Evolutionary conservation across 1,284 basidiomycete species (phyloP).

Genomic region (Puccinia horiana): DNA sequence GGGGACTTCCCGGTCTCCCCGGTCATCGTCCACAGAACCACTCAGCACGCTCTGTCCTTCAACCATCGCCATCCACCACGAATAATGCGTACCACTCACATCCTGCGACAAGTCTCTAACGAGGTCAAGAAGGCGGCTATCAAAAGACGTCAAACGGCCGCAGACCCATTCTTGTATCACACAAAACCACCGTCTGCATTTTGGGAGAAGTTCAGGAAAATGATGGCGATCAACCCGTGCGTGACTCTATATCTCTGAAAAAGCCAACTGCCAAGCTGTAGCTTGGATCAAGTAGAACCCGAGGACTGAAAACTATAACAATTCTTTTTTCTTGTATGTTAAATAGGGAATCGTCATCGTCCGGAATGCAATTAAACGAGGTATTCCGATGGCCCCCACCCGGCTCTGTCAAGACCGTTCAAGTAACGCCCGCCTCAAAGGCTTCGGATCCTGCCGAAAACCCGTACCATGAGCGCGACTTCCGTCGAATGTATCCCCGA

Average conservation of each 20-base stretch:
- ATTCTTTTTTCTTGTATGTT: not conserved
- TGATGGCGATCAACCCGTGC: conserved; percentile 41
- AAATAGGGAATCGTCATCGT: conserved; percentile 32
- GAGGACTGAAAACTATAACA: not conserved
- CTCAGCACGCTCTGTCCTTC: too few species aligned
- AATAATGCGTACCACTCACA: conserved; percentile 15
- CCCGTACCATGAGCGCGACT: conserved; percentile 43
- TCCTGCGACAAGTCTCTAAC: conserved; percentile 19
- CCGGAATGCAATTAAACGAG: conserved; percentile 35
- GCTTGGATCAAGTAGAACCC: too few species aligned
- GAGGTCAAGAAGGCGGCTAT: conserved; percentile 10
- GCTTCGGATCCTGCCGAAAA: conserved; percentile 49
- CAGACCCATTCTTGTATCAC: conserved; percentile 47
- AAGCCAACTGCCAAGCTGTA: too few species aligned
- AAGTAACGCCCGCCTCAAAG: conserved; percentile 48
- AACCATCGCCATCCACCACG: not conserved
- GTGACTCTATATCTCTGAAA: not conserved
- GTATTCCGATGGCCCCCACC: conserved; percentile 36
- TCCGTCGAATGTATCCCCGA: conserved; percentile 44
- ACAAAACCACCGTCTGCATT: conserved; percentile 29
- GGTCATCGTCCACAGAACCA: too few species aligned
- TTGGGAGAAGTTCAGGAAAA: conserved; percentile 45
- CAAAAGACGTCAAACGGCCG: conserved; percentile 32
- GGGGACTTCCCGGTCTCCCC: too few species aligned
- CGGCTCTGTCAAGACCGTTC: conserved; percentile 32